Base-by-base conservation (phyloP, 192 early-diverging fungal genomes). In the Rhizophagus sp. region DNA sequence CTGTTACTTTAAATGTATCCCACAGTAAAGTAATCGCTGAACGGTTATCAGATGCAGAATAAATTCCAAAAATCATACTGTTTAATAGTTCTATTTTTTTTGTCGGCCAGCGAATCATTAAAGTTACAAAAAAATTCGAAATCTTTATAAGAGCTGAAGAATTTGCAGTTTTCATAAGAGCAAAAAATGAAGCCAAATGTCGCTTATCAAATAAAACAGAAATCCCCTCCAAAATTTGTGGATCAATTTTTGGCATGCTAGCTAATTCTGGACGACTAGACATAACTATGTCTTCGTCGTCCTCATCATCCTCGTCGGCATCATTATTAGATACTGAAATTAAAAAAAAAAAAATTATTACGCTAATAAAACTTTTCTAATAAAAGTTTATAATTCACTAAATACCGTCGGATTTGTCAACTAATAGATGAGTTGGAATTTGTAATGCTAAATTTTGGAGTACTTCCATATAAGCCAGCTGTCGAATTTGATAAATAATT, bases 101-200 rank as follows among this genome's bases (percentile, higher is more conserved):
- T 1, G 83, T 69, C 7, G 88, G 88, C 85, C 91, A 93, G 9
- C 86, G 81, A 12, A 87, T 87, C 75, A 93, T 88, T 9, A 92
- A 67, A 12, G 88, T 83, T 30, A 87, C 62, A 15, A 93, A 83
- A 22, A 93, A 84, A 9, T 83, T 84, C 0, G 87, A 79, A 50
- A 88, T 84, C n/a, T 79, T 75, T 5, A 82, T 64, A 25, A 85
- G 52, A 1, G 81, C 76, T 34, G 70, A 81, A 4, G 70, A 8
- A 1, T 76, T 66, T 11, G 24, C 41, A 2, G 22, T 13, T 13
- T 30, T 62, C 8, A 36, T 39, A 67, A 67, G 75, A 5, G 62
- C 81, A 4, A 86, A 77, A 6, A 88, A 82, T 22, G 82, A 82
- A 39, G 80, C 76, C 44, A 89, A 39, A 34, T 87, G 88, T 22